These are phyloP conservation scores for Phytophthora tubulina DNA, from an alignment of 352 stramenopile species.

Conservation along the genomic window DNA sequence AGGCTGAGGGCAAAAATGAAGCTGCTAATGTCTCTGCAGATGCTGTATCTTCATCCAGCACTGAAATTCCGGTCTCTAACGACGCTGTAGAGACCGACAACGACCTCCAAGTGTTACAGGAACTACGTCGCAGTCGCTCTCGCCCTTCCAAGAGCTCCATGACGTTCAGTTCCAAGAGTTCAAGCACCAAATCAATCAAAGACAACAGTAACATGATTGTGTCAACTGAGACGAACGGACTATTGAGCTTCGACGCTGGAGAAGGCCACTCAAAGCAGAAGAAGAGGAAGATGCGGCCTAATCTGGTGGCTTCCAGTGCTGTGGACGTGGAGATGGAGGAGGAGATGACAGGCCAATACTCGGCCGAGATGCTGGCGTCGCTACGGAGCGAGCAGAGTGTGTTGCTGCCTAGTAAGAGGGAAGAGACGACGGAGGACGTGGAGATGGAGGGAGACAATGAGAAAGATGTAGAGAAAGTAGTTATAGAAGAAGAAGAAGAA, in stretches of 20 bases:
- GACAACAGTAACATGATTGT: neutral
- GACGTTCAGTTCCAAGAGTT: conserved; percentile 54
- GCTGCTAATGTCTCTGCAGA: neutral
- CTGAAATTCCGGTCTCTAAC: conserved; percentile 4
- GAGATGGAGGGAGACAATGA: conserved; percentile 49
- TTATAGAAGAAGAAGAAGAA: conserved; percentile 43
- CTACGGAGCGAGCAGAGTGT: conserved; percentile 79
- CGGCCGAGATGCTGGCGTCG: conserved; percentile 62
- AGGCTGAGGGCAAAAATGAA: conserved; percentile 9
- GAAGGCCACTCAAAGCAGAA: conserved; percentile 37
- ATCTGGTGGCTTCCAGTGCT: conserved; percentile 48
- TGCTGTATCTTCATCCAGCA: neutral
- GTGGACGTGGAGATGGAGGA: conserved; percentile 35
- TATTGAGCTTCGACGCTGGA: conserved; percentile 70
- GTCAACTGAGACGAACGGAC: conserved; percentile 17
- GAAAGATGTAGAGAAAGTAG: conserved; percentile 14
- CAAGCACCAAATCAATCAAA: neutral
- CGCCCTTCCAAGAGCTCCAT: conserved; percentile 40
- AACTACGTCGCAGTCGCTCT: conserved; percentile 51
- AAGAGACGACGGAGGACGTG: conserved; percentile 39
- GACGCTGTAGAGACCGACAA: conserved; percentile 25
- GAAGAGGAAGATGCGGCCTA: conserved; percentile 71
- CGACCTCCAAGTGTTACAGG: conserved; percentile 38
- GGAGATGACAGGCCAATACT: conserved; percentile 50
- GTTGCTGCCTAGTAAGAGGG: conserved; percentile 33